Evolutionary conservation across 148 eudicot species (phyloP), one percentile per base, ranked within the genome.

Genomic region (Chenopodium berlandieri): DNA sequence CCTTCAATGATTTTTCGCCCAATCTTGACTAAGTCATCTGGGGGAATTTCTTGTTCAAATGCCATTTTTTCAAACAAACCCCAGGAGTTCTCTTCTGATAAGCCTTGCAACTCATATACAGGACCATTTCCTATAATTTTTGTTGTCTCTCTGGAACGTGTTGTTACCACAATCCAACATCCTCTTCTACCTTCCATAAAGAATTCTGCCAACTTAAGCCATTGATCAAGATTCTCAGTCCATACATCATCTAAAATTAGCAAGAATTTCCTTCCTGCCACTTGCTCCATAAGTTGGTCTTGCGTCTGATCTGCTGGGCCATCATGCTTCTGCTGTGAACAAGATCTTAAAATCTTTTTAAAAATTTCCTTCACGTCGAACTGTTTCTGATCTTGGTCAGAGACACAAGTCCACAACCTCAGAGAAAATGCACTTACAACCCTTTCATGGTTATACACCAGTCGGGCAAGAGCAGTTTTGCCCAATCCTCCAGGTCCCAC

Each of bases 401-500:
- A 74, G 12, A 74, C 80, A 74, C 71, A 86, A 60, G 78, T 37
- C 86, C 88, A 84, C 52, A 83, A 52, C 73, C 78, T 86, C 30
- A 52, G 12, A 13, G 74, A 73, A 54, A 84, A 84, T 52, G 56
- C 40, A 23, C 60, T 71, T 16, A 19, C 14, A 68, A 86, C 81
- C 56, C 64, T 58, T 9, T 79, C 67, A 81, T 86, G 78, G 56
- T 81, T 70, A 67, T 79, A 86, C 6, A 83, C 83, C 50, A 88
- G 77, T 32, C 78, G 77, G 58, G 80, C 88, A 56, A 88, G 78
- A 20, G 88, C 80, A 25, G 86, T 82, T 78, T 88, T 88, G 2
- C 90, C 88, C 44, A 84, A 30, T 44, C 90, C 88, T 4, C 86
- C 84, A 22, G 77, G 66, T 54, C 88, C 88, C 71, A 86, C 71